Base-by-base conservation (phyloP, 768 basidiomycete genomes). In the Rhizopogon sp. region DNA sequence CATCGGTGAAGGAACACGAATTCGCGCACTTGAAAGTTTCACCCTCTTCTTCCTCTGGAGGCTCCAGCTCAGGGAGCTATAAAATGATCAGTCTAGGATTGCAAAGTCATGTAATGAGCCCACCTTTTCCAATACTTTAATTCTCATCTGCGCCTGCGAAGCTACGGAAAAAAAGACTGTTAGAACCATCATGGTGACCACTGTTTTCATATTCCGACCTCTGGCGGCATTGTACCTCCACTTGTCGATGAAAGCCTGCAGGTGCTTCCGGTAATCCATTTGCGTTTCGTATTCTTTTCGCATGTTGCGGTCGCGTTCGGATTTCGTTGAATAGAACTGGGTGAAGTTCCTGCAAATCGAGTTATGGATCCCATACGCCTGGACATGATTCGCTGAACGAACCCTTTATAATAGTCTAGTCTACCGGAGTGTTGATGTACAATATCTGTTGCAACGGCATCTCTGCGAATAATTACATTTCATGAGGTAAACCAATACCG, bases 141-240 rank as follows among this genome's bases (percentile, higher is more conserved):
- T 93, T 66, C 93, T 84, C 53, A 77, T 80, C 61, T 87, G 85
- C 31, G 94, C 94, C 70, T 97, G 94, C 5, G 94, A 84, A 59
- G 95, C 93, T 88, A 58, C 57, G 55, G 41, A 42, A 22, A 42
- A 42, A 16, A 14, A 39, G 6, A 40, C 7, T 14, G 11, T 63
- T 57, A 64, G 25, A 25, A 29, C 40, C 17, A 6, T 49, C 16
- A 44, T 16, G 25, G 17, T 1, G 16, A 49, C 29, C 20, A 5
- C 28, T n/a, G 46, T 55, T 39, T 41, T 25, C 16, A 35, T 28
- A 17, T n/a, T 57, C 70, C 56, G 70, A 81, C 88, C 88, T 63
- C 95, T 81, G 68, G 96, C 96, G 55, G 94, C 94, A 62, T 98
- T 98, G 72, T 98, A 98, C 63, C 96, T 79, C 97, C 97, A 99